Conservation (phyloP, 2,329 filamentous ascomycete genomes). For the Phyllachora maydis region DNA sequence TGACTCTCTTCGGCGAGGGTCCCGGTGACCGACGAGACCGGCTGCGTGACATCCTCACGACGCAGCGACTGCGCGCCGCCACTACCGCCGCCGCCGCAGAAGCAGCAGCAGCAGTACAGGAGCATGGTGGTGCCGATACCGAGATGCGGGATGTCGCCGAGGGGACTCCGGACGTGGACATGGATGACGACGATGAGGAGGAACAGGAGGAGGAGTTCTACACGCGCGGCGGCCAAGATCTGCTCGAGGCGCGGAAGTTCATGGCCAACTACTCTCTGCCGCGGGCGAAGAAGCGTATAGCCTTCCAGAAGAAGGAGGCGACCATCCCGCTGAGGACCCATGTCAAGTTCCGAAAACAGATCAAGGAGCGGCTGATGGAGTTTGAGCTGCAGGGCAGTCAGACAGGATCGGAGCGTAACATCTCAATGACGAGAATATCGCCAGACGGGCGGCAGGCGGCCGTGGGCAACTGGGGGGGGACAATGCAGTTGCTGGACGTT, state of each 20-base stretch:
- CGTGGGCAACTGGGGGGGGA: conserved; percentile 82
- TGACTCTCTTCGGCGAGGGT: conserved; percentile 87
- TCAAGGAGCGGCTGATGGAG: conserved; percentile 63
- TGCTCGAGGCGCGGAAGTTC: conserved; percentile 55
- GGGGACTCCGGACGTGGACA: conserved; percentile 5
- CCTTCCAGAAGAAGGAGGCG: conserved; percentile 61
- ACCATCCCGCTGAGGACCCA: conserved; percentile 74
- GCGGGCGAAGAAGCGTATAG: conserved; percentile 55
- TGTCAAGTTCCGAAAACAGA: conserved; percentile 72
- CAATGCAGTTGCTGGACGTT: conserved; percentile 68
- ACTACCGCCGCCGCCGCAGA: too few species aligned
- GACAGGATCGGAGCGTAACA: conserved; percentile 72
- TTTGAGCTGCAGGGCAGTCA: conserved; percentile 92
- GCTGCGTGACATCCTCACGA: conserved; percentile 59
- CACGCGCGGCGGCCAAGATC: conserved; percentile 54
- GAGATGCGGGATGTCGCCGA: conserved; percentile 30
- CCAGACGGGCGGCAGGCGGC: conserved; percentile 70
- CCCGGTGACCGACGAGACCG: conserved; percentile 71
- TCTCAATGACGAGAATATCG: conserved; percentile 82
- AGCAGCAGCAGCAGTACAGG: too few species aligned
- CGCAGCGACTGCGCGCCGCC: conserved; percentile 40
- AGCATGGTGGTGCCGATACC: conserved; percentile 34
- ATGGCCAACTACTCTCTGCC: conserved; percentile 75
- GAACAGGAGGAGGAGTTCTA: conserved; percentile 91
- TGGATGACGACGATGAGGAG: conserved; percentile 38